phyloP scores from a whole-genome alignment of 2,329 filamentous ascomycete species.

The Aspergillus sp. region DNA sequence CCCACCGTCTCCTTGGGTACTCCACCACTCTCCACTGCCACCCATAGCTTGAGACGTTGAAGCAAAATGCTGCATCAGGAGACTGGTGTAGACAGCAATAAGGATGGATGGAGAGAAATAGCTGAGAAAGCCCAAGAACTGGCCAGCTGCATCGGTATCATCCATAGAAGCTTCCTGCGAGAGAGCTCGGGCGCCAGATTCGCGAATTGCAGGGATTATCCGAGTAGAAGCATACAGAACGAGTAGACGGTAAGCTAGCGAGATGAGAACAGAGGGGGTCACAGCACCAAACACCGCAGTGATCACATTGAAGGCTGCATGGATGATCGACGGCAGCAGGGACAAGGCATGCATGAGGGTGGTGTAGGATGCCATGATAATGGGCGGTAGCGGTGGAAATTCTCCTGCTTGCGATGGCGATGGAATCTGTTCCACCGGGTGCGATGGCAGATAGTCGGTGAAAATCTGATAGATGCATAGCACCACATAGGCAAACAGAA shows the following conservation, averaged over 20 bases:
- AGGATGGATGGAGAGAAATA: constrained; percentile 95
- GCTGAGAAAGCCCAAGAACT: constrained; percentile 74
- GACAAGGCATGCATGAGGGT: constrained; percentile 81
- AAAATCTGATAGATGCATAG: constrained; percentile 99
- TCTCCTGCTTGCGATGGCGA: constrained; percentile 59
- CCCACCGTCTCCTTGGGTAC: constrained; percentile 73
- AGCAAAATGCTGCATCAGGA: constrained; percentile 92
- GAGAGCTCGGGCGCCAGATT: constrained; percentile 76
- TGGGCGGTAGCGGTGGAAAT: constrained; percentile 90
- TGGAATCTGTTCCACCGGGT: constrained; percentile 53
- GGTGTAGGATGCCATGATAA: constrained; percentile 97
- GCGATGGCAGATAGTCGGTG: constrained; percentile 88
- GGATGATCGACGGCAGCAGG: constrained; percentile 75
- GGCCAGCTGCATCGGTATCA: constrained; percentile 76
- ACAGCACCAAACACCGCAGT: constrained; percentile 92
- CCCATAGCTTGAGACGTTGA: constrained; percentile 59
- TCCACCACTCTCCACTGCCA: constrained; percentile 72
- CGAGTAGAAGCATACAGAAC: constrained; percentile 94
- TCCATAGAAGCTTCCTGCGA: constrained; percentile 82
- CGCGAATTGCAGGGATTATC: constrained; percentile 89
- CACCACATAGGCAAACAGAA: constrained; percentile 96
- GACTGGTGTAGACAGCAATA: constrained; percentile 91
- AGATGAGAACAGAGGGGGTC: constrained; percentile 92
- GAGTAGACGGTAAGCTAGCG: constrained; percentile 84
- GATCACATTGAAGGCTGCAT: constrained; percentile 79